Percentiles rank a stretch among this genome's conserved stretches.
Evolutionary conservation across 2,329 filamentous ascomycete genomes (phyloP).

Genomic region (Talaromyces sp.): DNA sequence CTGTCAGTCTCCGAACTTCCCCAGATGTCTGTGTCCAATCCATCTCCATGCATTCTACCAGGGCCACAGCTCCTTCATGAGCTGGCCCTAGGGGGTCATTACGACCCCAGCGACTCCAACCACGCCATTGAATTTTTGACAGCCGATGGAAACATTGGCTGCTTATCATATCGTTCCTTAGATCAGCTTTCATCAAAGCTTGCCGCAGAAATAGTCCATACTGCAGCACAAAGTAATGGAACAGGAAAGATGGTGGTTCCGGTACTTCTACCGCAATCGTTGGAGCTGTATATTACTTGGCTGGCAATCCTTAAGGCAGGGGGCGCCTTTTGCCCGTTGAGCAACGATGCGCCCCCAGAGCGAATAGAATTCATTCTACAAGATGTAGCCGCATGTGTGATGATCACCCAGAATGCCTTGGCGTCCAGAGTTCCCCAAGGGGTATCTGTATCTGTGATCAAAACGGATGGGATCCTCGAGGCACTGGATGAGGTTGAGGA

Average conservation of each 20-base stretch:
- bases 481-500: not conserved
- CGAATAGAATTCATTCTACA: constrained; percentile 76
- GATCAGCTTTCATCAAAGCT: constrained; percentile 61
- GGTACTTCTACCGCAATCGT: constrained; percentile 74
- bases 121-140: constrained; percentile 68
- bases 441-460: constrained; percentile 24
- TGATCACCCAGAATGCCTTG: constrained; percentile 61
- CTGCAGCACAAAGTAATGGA: constrained; percentile 22
- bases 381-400: constrained; percentile 71
- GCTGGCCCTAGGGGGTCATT: constrained; percentile 56
- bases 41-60: constrained; percentile 52
- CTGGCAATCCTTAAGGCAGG: constrained; percentile 79
- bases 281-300: constrained; percentile 74
- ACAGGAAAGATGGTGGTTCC: constrained; percentile 61
- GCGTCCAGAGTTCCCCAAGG: constrained; percentile 23
- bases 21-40: constrained; percentile 62
- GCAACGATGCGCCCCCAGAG: constrained; percentile 74
- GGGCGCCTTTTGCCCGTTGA: constrained; percentile 82
- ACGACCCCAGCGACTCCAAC: constrained; percentile 33
- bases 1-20: constrained; percentile 16
- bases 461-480: constrained; percentile 24
- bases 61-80: constrained; percentile 64
- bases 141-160: constrained; percentile 48
- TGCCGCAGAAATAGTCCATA: constrained; percentile 52
- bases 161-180: constrained; percentile 65